Percentiles rank a stretch among this genome's conserved stretches.
These are phyloP conservation scores for Didymella pinodella DNA, from an alignment of 2,329 filamentous ascomycete genomes.

Conservation along the genomic window DNA sequence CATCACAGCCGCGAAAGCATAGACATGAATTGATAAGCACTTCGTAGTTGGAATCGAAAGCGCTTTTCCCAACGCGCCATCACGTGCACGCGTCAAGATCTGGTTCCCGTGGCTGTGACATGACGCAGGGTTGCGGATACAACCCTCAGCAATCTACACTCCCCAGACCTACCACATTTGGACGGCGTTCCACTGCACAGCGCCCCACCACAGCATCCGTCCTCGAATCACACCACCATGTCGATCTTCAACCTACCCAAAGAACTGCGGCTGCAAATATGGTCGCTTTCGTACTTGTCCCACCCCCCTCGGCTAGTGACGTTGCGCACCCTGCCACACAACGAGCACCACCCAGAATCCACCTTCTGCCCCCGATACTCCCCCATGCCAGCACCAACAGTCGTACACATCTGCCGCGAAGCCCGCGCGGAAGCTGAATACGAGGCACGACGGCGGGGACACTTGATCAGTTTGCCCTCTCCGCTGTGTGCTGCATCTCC, in stretches of 20 bases:
- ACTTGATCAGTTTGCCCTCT: slow-evolving; percentile 24
- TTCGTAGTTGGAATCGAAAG: background rate
- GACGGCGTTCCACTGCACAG: slow-evolving; percentile 1
- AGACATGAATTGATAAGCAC: background rate
- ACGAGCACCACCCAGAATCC: slow-evolving; percentile 21
- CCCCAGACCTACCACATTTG: slow-evolving; percentile 7
- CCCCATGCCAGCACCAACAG: slow-evolving; percentile 27
- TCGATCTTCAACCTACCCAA: slow-evolving; percentile 33
- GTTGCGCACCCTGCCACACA: slow-evolving; percentile 26
- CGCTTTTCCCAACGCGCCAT: slow-evolving; percentile 6
- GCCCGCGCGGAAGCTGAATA: slow-evolving; percentile 30
- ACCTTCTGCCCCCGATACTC: slow-evolving; percentile 33
- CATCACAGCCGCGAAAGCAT: slow-evolving; percentile 12
- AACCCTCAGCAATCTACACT: slow-evolving; percentile 9
- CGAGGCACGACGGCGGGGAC: slow-evolving; percentile 26
- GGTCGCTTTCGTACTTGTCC: slow-evolving; percentile 29
- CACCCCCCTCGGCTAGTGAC: slow-evolving; percentile 32
- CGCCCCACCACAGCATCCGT: slow-evolving; percentile 3
- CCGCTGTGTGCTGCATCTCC: background rate
- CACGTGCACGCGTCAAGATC: slow-evolving; percentile 8
- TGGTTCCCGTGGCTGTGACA: slow-evolving; percentile 1
- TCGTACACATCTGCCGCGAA: slow-evolving; percentile 32
- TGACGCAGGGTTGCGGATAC: slow-evolving; percentile 19
- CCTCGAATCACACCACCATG: slow-evolving; percentile 18
- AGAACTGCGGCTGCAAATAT: slow-evolving; percentile 36